These are phyloP conservation scores for Cytospora leucostoma DNA, from an alignment of 2,329 filamentous ascomycete species.

Conservation along the genomic window DNA sequence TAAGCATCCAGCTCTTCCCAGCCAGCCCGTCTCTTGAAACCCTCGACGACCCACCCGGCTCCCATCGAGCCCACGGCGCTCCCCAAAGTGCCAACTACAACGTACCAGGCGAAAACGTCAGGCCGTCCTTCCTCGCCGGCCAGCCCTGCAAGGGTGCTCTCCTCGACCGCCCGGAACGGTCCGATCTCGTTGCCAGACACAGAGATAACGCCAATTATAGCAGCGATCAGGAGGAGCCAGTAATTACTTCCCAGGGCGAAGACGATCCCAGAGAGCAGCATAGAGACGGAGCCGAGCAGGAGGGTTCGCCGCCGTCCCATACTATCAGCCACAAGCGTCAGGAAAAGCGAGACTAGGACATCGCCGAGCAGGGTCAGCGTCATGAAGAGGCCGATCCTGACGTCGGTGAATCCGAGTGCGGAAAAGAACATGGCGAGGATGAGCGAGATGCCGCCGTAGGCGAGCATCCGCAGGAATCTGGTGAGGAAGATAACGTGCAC, in stretches of 20 bases:
- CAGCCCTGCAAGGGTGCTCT: constrained; percentile 60
- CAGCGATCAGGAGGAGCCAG: constrained; percentile 59
- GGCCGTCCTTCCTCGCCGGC: constrained; percentile 47
- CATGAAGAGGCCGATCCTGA: constrained; percentile 64
- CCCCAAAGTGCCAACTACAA: constrained; percentile 58
- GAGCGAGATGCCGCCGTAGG: constrained; percentile 61
- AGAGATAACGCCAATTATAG: constrained; percentile 63
- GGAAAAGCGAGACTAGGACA: constrained; percentile 57
- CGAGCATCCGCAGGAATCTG: constrained; percentile 63
- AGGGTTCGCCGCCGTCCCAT: constrained; percentile 58
- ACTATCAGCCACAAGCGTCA: constrained; percentile 60
- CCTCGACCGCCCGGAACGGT: constrained; percentile 63
- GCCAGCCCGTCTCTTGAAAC: constrained; percentile 43
- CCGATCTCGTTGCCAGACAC: constrained; percentile 64
- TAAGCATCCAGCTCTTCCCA: constrained; percentile 54
- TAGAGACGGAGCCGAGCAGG: constrained; percentile 54
- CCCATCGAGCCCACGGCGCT: constrained; percentile 60
- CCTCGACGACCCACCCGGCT: constrained; percentile 60
- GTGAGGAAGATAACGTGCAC: constrained; percentile 59
- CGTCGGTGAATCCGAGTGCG: constrained; percentile 51
- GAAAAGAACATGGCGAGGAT: constrained; percentile 59
- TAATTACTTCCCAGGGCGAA: constrained; percentile 57
- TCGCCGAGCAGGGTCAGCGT: constrained; percentile 64
- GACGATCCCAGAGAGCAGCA: constrained; percentile 56
- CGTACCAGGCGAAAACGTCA: constrained; percentile 66